phyloP scores from a whole-genome alignment of 176 grass and related monocot genomes.

The Bothriochloa decipiens region DNA sequence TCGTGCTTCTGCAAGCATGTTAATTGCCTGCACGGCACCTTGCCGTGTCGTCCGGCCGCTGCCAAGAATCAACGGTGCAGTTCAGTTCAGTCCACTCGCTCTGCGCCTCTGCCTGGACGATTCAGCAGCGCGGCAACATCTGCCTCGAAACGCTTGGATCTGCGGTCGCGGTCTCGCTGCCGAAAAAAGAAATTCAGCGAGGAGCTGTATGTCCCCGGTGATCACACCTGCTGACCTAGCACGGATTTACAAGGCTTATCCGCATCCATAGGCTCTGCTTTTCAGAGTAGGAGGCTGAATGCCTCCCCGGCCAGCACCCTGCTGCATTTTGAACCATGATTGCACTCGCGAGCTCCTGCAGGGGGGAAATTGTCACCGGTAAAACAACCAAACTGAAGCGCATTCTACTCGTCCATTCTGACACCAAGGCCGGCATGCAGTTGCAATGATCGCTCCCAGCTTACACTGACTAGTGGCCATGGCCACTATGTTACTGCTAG shows the following conservation, averaged over 20 bases:
- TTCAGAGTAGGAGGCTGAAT: slow-evolving; percentile 2
- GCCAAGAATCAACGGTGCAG: neutral
- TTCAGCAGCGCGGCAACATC: neutral
- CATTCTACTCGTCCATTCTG: neutral
- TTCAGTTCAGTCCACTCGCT: neutral
- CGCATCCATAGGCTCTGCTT: neutral
- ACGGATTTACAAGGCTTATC: too few species aligned
- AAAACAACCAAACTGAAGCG: neutral
- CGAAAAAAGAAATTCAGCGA: too few species aligned
- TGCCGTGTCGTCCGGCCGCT: slow-evolving; percentile 16
- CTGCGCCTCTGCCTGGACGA: neutral
- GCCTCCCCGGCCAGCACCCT: neutral
- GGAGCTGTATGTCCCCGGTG: too few species aligned
- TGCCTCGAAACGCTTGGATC: neutral
- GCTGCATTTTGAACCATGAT: neutral
- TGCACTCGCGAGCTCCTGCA: slow-evolving; percentile 28
- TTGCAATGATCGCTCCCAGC: slow-evolving; percentile 24
- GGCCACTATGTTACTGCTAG: neutral
- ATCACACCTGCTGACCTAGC: too few species aligned
- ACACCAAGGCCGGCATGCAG: neutral
- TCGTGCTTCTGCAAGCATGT: neutral
- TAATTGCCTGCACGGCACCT: neutral
- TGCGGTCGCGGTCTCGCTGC: neutral
- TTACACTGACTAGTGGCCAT: too few species aligned
- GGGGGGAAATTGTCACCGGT: slow-evolving; percentile 36